Evolutionary conservation across 139 green algal species (phyloP), one percentile per base, ranked within the genome.

Genomic region (Asterochloris erici): DNA sequence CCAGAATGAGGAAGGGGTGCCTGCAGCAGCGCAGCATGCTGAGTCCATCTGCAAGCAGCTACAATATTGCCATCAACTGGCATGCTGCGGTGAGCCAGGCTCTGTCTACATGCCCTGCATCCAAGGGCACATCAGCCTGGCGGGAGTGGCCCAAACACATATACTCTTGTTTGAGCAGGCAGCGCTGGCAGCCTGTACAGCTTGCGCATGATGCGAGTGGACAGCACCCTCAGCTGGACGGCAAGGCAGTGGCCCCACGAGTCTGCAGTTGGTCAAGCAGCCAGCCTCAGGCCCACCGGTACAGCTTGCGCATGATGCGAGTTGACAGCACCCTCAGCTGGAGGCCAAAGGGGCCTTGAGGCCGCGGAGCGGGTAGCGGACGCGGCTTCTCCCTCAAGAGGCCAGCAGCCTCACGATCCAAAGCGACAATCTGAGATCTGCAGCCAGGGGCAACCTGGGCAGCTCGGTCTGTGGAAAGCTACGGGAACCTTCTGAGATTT

Each of bases 241-340:
- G 70, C 70, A 24, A 26, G 29, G 28, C 70, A 24, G 29, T 27
- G 29, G 70, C 70, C 2, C 29, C n/a, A 26, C 28, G 1, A 38
- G 28, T 76, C n/a, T 76, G 70, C 13, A 26, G 29, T 26, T 24
- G 74, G 73, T 77, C 64, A 29, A 81, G 79, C 21, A 83, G 61
- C 29, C 93, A 83, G 28, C 92, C 79, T 73, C 93, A 88, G 26
- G 92, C 90, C 81, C 94, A 90, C 28, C 92, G 85, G 79, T 90
- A 90, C 4, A 87, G 88, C 79, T 91, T 91, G 29, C 90, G 84
- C 78, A 93, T 82, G 82, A 90, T 85, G 15, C 87, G 83, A 11
- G 75, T 79, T 9, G 86, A 88, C n/a, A 95, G 87, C 26, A 83
- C 84, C 14, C 78, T 71, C 78, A 92, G 85, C 84, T 92, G 88